Conservation (phyloP, 345 rosid species). For the Psidium friedrichsthalianum region DNA sequence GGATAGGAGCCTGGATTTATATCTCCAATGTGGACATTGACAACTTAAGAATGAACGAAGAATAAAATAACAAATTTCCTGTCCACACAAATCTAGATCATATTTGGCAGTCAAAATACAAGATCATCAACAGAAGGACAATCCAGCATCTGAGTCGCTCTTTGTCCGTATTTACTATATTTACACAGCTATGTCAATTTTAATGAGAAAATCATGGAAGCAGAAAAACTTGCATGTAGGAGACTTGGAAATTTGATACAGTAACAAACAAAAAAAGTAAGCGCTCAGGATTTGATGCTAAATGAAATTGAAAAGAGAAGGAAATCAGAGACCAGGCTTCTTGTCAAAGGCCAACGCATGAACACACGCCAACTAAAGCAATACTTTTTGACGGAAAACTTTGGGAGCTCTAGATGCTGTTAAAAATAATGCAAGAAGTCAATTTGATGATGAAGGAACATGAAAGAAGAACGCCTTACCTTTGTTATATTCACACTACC, state of each 20-base stretch:
- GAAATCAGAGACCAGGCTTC: background rate
- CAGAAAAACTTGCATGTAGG: background rate
- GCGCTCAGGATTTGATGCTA: background rate
- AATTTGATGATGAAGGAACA: background rate
- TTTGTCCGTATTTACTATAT: background rate
- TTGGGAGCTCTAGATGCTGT: background rate
- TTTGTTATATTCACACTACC: conserved; percentile 61
- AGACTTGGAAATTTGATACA: background rate
- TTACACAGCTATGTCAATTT: background rate
- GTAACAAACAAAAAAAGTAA: background rate
- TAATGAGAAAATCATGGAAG: background rate
- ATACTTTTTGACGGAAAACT: background rate
- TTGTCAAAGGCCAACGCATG: background rate
- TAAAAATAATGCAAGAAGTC: background rate
- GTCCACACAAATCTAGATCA: background rate
- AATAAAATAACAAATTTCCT: background rate
- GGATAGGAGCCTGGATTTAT: background rate
- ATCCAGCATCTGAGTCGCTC: background rate
- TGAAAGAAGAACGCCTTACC: conserved; percentile 19
- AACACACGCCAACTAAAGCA: background rate
- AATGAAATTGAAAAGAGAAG: background rate
- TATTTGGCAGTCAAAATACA: background rate
- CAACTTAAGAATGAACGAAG: background rate
- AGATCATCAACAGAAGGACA: background rate
- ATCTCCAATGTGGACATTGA: background rate